Conservation (phyloP, 352 stramenopile species). For the Globisporangium middletonii region DNA sequence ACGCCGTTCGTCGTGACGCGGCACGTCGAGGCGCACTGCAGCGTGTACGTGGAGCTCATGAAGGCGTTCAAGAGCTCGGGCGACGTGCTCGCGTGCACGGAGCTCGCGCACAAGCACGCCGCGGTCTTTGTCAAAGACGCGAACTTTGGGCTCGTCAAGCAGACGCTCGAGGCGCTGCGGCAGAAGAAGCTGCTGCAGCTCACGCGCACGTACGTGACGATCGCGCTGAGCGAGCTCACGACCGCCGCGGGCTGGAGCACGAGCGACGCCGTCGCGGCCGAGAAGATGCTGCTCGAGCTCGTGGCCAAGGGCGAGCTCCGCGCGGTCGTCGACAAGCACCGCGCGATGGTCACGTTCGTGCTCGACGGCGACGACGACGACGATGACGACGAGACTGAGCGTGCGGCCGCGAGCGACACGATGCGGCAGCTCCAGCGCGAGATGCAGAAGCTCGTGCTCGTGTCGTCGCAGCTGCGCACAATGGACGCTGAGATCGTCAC, state of each 20-base stretch:
- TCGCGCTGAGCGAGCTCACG: constrained; percentile 58
- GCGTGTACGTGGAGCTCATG: constrained; percentile 45
- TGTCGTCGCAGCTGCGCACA: constrained; percentile 59
- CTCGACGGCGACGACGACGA: constrained; percentile 56
- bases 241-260: constrained; percentile 38
- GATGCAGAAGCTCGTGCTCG: constrained; percentile 66
- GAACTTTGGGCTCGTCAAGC: constrained; percentile 78
- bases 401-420: constrained; percentile 21
- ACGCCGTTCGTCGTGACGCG: constrained; percentile 70
- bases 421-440: constrained; percentile 55
- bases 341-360: constrained; percentile 74
- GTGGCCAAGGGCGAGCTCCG: constrained; percentile 49
- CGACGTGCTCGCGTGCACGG: constrained; percentile 22
- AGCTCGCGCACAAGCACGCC: constrained; percentile 35
- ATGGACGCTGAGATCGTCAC: constrained; percentile 82
- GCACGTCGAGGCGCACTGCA: constrained; percentile 63
- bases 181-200: constrained; percentile 68
- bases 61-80: constrained; percentile 48
- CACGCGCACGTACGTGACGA: constrained; percentile 73
- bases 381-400: constrained; percentile 22
- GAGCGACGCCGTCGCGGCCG: constrained; percentile 20
- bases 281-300: constrained; percentile 61
- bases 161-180: constrained; percentile 60
- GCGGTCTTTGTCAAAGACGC: constrained; percentile 47
- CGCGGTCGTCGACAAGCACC: constrained; percentile 71